These are phyloP conservation scores for Hanseniaspora lachancei DNA, from an alignment of 805 yeast genomes.

Conservation along the genomic window DNA sequence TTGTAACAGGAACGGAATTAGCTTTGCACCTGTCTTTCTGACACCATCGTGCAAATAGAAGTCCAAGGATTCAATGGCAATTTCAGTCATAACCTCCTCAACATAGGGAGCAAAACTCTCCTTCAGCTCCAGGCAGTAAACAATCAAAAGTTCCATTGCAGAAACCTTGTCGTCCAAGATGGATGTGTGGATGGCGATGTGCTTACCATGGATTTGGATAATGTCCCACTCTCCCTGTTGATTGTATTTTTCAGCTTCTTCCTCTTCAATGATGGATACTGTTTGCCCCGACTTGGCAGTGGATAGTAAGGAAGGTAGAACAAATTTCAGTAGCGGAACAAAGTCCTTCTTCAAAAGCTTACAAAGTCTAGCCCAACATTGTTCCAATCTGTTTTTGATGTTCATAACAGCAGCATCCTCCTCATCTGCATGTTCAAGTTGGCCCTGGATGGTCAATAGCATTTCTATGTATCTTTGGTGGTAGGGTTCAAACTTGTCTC, in stretches of 20 bases:
- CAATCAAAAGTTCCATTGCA: conserved; percentile 76
- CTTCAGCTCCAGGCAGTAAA: conserved; percentile 73
- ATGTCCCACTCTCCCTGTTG: conserved; percentile 93
- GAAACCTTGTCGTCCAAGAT: conserved; percentile 85
- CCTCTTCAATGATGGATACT: conserved; percentile 73
- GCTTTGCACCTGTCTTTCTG: conserved; percentile 75
- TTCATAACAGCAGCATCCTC: conserved; percentile 53
- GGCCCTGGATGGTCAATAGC: conserved; percentile 58
- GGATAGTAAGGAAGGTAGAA: conserved; percentile 74
- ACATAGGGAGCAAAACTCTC: conserved; percentile 76
- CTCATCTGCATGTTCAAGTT: conserved; percentile 31
- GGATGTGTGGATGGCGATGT: conserved; percentile 88
- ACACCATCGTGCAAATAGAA: conserved; percentile 92
- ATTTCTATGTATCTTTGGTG: conserved; percentile 59
- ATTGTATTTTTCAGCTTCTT: conserved; percentile 71
- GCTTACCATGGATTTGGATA: conserved; percentile 78
- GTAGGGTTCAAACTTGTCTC: conserved; percentile 64
- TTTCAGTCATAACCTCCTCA: conserved; percentile 58
- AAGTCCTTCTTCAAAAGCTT: conserved; percentile 74
- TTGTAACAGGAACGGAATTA: conserved; percentile 63
- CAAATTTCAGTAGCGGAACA: conserved; percentile 67
- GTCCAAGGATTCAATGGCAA: conserved; percentile 77
- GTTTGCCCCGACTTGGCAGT: conserved; percentile 87
- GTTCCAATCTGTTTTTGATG: conserved; percentile 71
- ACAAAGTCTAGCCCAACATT: conserved; percentile 93